Evolutionary conservation across 208 protist species (phyloP), one percentile per base, ranked within the genome.

Genomic region (Tritrichomonas foetus): DNA sequence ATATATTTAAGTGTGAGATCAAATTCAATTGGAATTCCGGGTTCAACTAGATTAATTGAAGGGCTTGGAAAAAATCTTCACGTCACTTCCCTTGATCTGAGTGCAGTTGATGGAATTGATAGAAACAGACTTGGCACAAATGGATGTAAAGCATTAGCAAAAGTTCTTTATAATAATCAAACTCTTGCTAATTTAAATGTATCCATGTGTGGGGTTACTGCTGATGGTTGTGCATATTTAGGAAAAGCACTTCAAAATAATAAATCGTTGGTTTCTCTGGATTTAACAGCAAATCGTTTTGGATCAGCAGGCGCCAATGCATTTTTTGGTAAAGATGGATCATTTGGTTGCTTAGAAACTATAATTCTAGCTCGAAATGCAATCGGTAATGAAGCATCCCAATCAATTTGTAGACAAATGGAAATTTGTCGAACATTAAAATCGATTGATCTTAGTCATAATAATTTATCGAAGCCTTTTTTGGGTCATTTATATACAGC

Each of bases 11-110:
- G 57, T 89, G 27, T 89, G 41, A 53, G 47, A 39, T 89, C 78
- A 57, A 89, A 89, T 36, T 44, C 20, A 3, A n/a, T 89, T 53
- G 44, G 41, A 16, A 16, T 49, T n/a, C 33, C 44, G 3, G 78
- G 41, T 0, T 57, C 27, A 39, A 33, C 78, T 1, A 5, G 33
- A 9, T 41, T 89, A 33, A 57, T 89, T 61, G 1, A 27, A 39
- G 47, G 78, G 22, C 39, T 89, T 44, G 27, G 39, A 89, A 53
- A 47, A 89, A 89, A 89, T 89, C 33, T 27, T 53, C 78, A 89
- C 39, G 22, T 89, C 53, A 47, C 47, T 2, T 57, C 41, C 33
- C 47, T 89, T n/a, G 78, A 89, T 57, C 9, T 89, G 33, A 39
- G 47, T 22, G 41, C 78, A 39, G 78, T 89, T 57, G 47, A 89